Base-by-base conservation (phyloP, 805 yeast species). In the Kuraishia hungarica region DNA sequence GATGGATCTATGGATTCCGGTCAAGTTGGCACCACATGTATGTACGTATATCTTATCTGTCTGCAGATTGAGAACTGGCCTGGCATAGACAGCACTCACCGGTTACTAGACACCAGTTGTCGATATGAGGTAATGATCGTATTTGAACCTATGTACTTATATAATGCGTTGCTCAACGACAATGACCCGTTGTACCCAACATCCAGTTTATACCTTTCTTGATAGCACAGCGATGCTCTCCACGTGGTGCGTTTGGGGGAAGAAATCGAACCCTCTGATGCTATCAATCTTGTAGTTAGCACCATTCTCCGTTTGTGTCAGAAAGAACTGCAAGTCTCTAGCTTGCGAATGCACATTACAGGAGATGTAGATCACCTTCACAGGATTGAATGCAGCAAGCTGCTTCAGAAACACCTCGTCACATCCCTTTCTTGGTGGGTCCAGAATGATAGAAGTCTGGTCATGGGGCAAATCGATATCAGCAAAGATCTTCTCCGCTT, bases 331-430 rank as follows among this genome's bases (percentile, higher is more conserved):
- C 51, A 94, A 67, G 68, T 94, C 99, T 62, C 98, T 77, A 3
- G 98, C 98, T 71, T 94, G 99, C 20, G 97, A 89, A 72, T 93
- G 97, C 52, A 94, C 99, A 66, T 94, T 94, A 76, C 99, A 94
- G 58, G 97, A 89, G 56, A 94, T 88, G 71, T 94, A 94, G n/a
- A 94, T 96, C 54, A 94, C 83, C 62, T 84, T 84, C 17, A 87
- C 87, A 2, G 99, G 98, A 58, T 80, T 76, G 70, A 88, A 94
- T 21, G 77, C 89, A 21, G 94, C 80, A 56, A 94, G 75, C 72
- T 94, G 99, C 60, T 86, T 83, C 70, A 94, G 75, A 66, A 94
- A 94, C 10, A 83, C 82, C 53, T 84, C 87, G 68, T 92, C 97
- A 70, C 98, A 93, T 1, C 99, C 99, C 69, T 93, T 94, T 68